Base-by-base conservation (phyloP, 257 asterid species). In the Scutellaria baicalensis region DNA sequence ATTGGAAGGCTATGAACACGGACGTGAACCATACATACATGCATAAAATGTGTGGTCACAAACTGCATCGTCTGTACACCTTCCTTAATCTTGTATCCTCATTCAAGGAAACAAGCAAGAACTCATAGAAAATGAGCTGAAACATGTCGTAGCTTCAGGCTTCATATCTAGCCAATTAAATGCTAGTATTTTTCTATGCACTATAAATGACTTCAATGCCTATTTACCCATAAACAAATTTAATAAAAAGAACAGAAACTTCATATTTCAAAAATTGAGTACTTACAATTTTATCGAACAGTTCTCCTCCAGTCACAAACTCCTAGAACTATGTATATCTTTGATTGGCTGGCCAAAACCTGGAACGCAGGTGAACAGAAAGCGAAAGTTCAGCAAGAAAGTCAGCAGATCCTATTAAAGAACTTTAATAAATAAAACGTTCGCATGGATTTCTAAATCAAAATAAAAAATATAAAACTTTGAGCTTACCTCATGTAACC, bases 231-330 rank as follows among this genome's bases (percentile, higher is more conserved):
- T 27, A 59, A 35, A 49, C 18, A 23, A 16, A 59, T 17, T 49
- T 47, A 47, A 50, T 18, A 2, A 39, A 44, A 64, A 20, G 51
- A 64, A 70, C 45, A 8, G 60, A 49, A 62, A 72, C 2, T 57
- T 54, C 17, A 14, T 18, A 52, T 58, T 56, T 16, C 44, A 23
- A 45, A 68, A 60, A 60, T 31, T 44, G 38, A 68, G 38, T 70
- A 63, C 94, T 81, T 82, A 91, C 98, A 79, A 91, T 87, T 82
- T 80, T 84, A 73, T 93, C 97, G 64, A 84, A 93, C 66, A 93
- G 91, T 80, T 88, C 95, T 75, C 98, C 98, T 31, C 98, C 98
- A 13, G 87, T 77, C 72, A 87, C 95, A 77, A 88, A 88, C 89
- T 93, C 98, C 98, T 68, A 89, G 86, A 70, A 93, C 87, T 58